These are phyloP conservation scores for Neurospora sp. DNA, from an alignment of 495 filamentous ascomycete genomes.

Conservation along the genomic window DNA sequence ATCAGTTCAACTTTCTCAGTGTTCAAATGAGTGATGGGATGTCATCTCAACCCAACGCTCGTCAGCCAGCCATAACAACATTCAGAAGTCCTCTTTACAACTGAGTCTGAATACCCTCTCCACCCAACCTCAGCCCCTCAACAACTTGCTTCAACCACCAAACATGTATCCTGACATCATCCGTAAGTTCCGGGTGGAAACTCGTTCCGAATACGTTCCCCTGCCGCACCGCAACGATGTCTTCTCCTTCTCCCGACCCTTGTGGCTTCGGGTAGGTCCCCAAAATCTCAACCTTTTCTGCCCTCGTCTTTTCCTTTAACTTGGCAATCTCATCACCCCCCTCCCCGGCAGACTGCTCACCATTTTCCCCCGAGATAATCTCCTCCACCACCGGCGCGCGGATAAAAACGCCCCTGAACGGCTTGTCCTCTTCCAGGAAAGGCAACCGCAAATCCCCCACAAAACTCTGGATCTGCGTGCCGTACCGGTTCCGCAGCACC, in stretches of 20 bases:
- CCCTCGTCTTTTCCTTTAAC: too few species aligned
- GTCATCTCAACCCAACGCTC: neutral
- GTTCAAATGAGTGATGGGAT: neutral
- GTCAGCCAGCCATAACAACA: neutral
- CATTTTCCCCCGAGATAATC: slow-evolving; percentile 34
- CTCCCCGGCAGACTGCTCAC: too few species aligned
- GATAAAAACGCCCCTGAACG: slow-evolving; percentile 85
- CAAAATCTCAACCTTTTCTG: slow-evolving; percentile 44
- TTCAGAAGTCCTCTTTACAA: neutral
- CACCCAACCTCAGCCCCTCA: slow-evolving; percentile 11
- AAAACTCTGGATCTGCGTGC: slow-evolving; percentile 89
- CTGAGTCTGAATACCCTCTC: neutral
- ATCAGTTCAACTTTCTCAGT: neutral
- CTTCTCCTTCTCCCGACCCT: slow-evolving; percentile 32
- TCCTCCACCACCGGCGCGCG: slow-evolving; percentile 88
- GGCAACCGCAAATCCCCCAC: slow-evolving; percentile 63
- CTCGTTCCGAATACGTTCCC: slow-evolving; percentile 94
- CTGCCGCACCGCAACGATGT: slow-evolving; percentile 85
- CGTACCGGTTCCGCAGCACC: slow-evolving; percentile 93
- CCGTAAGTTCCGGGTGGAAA: slow-evolving; percentile 92
- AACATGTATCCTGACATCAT: slow-evolving; percentile 76
- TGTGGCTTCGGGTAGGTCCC: slow-evolving; percentile 35
- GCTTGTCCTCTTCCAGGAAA: slow-evolving; percentile 44
- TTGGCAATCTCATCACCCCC: too few species aligned
- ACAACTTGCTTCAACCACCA: slow-evolving; percentile 84